A percentile compares a stretch with the other conserved stretches of the same genome.
Conservation (phyloP, 1,284 basidiomycete genomes). For the Microbotryum silenes-acaulis region DNA sequence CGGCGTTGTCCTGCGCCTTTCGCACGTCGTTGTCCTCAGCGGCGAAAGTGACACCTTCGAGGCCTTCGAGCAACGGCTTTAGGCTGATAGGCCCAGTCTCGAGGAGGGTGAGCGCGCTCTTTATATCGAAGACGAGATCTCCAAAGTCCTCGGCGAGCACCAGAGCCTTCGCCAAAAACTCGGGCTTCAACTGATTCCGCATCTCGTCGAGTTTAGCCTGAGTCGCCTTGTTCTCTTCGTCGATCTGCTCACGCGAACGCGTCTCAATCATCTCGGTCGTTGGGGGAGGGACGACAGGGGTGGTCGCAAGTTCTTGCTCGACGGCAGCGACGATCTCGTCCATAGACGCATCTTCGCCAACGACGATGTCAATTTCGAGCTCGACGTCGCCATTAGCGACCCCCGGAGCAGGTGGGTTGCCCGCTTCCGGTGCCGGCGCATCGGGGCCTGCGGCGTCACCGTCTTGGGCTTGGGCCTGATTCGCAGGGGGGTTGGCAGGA, state of each 20-base stretch:
- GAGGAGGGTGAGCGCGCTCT: constrained; percentile 45
- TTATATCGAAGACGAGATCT: constrained; percentile 81
- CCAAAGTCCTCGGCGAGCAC: constrained; percentile 77
- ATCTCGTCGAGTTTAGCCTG: constrained; percentile 54
- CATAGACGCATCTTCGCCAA: background rate
- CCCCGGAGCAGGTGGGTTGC: constrained; percentile 11
- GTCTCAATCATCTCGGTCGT: constrained; percentile 1
- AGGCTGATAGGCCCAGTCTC: constrained; percentile 48
- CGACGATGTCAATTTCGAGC: constrained; percentile 7
- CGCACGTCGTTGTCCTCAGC: constrained; percentile 54
- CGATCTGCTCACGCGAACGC: constrained; percentile 6
- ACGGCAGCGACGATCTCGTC: background rate
- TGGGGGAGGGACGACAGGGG: background rate
- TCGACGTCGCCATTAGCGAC: constrained; percentile 12
- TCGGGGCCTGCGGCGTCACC: constrained; percentile 16
- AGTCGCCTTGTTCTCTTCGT: constrained; percentile 23
- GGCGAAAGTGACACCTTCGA: constrained; percentile 50
- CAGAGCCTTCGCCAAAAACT: constrained; percentile 62
- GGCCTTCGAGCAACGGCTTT: constrained; percentile 52
- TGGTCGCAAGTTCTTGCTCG: no score
- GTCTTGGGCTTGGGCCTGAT: constrained; percentile 4
- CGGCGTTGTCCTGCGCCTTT: constrained; percentile 3
- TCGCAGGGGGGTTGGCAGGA: constrained; percentile 1
- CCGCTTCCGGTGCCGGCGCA: constrained; percentile 6
- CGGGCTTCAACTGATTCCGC: constrained; percentile 58